Conservation (phyloP, 2,329 filamentous ascomycete genomes). For the Penicillium sp. region DNA sequence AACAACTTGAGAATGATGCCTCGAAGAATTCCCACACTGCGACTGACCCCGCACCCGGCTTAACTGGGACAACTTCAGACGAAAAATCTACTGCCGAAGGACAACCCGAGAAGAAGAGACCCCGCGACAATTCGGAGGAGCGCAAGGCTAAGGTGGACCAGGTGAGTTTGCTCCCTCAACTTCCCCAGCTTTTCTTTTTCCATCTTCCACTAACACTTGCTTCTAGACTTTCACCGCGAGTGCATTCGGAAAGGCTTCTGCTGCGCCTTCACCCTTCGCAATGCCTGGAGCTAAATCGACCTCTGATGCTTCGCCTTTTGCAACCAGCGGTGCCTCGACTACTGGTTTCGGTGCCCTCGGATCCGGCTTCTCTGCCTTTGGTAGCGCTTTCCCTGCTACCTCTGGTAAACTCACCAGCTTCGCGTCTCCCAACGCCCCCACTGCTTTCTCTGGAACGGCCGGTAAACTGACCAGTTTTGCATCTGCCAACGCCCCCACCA, state of each 20-base stretch:
- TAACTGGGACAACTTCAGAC: background rate
- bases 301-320: constrained; percentile 44
- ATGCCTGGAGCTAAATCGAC: background rate
- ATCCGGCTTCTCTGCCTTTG: constrained; percentile 42
- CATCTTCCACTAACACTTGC: background rate
- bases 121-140: constrained; percentile 39
- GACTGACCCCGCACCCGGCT: background rate
- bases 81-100: constrained; percentile 26
- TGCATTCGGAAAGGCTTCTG: constrained; percentile 45
- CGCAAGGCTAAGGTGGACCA: constrained; percentile 29
- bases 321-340: constrained; percentile 38
- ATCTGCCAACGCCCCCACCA: constrained; percentile 53
- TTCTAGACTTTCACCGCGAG: constrained; percentile 34
- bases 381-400: constrained; percentile 30
- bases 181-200: background rate
- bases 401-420: constrained; percentile 63
- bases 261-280: constrained; percentile 1
- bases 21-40: constrained; percentile 13
- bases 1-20: constrained; percentile 42
- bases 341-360: constrained; percentile 39
- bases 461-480: constrained; percentile 67
- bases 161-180: constrained; percentile 18
- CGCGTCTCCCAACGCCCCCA: constrained; percentile 58
- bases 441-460: constrained; percentile 38
- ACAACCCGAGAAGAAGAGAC: constrained; percentile 38